Percentiles rank a stretch among this genome's conserved stretches.
These are phyloP conservation scores for Colletotrichum shisoi DNA, from an alignment of 2,329 filamentous ascomycete species.

Conservation along the genomic window DNA sequence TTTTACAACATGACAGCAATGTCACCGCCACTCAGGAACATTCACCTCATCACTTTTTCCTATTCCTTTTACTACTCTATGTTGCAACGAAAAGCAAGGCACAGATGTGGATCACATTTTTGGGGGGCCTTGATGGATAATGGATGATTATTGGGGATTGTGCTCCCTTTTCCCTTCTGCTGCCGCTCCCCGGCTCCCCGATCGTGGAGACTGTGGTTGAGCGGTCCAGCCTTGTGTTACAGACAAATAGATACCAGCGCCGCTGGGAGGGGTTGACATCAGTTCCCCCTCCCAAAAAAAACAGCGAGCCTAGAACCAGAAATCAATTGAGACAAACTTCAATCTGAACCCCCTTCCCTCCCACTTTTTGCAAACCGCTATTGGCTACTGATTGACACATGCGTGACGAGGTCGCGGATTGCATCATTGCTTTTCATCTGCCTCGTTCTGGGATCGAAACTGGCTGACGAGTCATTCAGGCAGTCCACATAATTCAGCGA, in stretches of 20 bases:
- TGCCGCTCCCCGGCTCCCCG: slow-evolving; percentile 36
- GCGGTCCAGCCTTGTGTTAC: slow-evolving; percentile 38
- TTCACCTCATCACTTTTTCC: slow-evolving; percentile 27
- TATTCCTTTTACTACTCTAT: neutral
- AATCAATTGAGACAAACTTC: slow-evolving; percentile 35
- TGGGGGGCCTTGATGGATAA: slow-evolving; percentile 34
- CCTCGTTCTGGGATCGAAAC: slow-evolving; percentile 32
- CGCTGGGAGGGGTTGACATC: slow-evolving; percentile 20
- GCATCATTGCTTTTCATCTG: slow-evolving; percentile 32
- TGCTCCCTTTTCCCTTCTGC: slow-evolving; percentile 31
- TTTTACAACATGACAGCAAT: slow-evolving; percentile 36
- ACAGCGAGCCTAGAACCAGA: slow-evolving; percentile 19
- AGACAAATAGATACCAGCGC: slow-evolving; percentile 30
- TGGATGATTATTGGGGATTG: slow-evolving; percentile 19
- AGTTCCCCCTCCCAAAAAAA: slow-evolving; percentile 16
- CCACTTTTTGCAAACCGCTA: slow-evolving; percentile 7
- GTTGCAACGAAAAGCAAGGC: slow-evolving; percentile 33
- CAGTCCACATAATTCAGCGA: slow-evolving; percentile 34
- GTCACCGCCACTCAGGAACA: slow-evolving; percentile 22
- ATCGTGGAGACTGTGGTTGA: slow-evolving; percentile 33
- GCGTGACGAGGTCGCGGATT: slow-evolving; percentile 20
- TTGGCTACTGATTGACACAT: neutral
- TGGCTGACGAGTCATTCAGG: slow-evolving; percentile 38
- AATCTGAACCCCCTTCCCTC: slow-evolving; percentile 24
- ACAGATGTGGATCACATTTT: slow-evolving; percentile 10